phyloP scores from a whole-genome alignment of 768 basidiomycete species.

The Aureoboletus auriporus region DNA sequence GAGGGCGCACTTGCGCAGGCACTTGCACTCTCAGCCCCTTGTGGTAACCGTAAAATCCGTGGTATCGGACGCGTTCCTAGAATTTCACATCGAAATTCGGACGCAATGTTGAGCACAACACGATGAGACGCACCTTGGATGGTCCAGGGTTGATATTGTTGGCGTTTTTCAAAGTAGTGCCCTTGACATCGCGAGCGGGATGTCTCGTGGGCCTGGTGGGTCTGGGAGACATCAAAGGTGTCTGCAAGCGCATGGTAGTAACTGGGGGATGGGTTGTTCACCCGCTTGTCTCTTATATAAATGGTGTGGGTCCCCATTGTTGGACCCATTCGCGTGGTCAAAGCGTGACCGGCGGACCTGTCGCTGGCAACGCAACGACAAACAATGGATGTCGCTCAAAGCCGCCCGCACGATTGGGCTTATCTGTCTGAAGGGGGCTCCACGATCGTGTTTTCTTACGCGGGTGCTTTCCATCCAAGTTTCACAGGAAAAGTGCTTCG shows the following conservation, averaged over 20 bases:
- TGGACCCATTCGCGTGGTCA: constrained; percentile 7
- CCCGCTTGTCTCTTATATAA: neutral
- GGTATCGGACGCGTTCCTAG: constrained; percentile 13
- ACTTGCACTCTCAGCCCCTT: constrained; percentile 15
- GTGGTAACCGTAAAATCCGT: constrained; percentile 4
- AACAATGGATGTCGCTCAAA: constrained; percentile 18
- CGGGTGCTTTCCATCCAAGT: constrained; percentile 45
- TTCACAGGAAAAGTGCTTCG: constrained; percentile 72
- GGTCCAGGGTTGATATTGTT: too few relatives aligned
- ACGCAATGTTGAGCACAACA: neutral
- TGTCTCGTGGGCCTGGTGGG: too few relatives aligned
- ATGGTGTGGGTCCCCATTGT: constrained; percentile 14
- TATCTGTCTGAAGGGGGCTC: constrained; percentile 94
- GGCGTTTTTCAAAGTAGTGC: too few relatives aligned
- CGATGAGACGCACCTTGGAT: constrained; percentile 3
- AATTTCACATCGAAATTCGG: constrained; percentile 1
- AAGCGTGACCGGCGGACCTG: too few relatives aligned
- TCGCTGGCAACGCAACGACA: too few relatives aligned
- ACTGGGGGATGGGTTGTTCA: neutral
- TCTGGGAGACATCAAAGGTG: too few relatives aligned
- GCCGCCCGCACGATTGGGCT: constrained; percentile 56
- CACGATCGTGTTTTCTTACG: constrained; percentile 83
- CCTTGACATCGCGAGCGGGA: too few relatives aligned
- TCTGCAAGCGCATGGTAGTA: constrained; percentile 13
- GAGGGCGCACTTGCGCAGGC: constrained; percentile 36